Evolutionary conservation across 345 rosid species (phyloP), one percentile per base, ranked within the genome.

Genomic region (Citrus inodora): DNA sequence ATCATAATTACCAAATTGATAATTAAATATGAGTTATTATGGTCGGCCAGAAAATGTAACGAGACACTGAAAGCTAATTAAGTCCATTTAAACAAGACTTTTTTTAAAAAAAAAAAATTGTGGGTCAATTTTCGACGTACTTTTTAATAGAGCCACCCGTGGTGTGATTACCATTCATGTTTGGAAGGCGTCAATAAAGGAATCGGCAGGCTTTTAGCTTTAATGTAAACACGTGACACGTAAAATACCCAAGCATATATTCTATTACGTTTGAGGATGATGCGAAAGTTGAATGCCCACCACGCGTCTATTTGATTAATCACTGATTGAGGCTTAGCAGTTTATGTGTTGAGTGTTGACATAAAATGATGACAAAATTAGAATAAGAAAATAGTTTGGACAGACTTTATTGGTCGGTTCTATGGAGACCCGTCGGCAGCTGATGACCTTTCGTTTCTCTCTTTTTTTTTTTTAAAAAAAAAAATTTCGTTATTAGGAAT

Each of bases 211-310:
- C 77, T 61, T 74, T 62, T 28, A 35, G 67, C 13, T n/a, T 30
- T 33, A 2, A 24, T 7, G 22, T 1, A 19, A 75, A 69, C 83
- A 66, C 74, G 70, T 79, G 80, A 71, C 81, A 32, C 35, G 35
- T 32, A 4, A 33, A 33, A 33, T 33, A 5, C 6, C 6, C 37
- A 33, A 33, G 37, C 37, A 35, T 35, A 5, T 33, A 33, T 33
- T 33, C 35, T 33, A 33, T 33, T 35, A 5, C 37, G 37, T 35
- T 5, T 5, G 37, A 35, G 37, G 7, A 35, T 35, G 37, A 35
- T 35, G 53, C 46, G 65, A 19, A 69, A 38, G 28, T 61, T 28
- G 38, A 73, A 73, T 79, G 48, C 63, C 66, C n/a, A 32, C 84
- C 76, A 76, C 77, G 7, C 11, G 13, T 22, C 68, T 30, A 3